Conservation (phyloP, 495 filamentous ascomycete species). For the Amphirosellinia nigrospora region DNA sequence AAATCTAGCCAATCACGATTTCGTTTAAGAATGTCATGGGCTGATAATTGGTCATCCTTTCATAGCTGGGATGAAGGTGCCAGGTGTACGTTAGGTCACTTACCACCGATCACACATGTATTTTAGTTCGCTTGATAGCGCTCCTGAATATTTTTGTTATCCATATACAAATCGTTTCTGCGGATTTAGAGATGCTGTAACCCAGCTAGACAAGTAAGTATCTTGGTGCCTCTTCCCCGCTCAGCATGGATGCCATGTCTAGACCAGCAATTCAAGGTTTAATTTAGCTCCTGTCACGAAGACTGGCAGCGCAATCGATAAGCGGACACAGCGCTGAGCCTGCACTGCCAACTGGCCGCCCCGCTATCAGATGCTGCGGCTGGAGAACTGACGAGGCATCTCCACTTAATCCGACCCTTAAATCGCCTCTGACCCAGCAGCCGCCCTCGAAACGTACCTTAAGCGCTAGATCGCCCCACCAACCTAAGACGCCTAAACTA, state of each 20-base stretch:
- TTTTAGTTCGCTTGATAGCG: background rate
- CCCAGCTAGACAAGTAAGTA: no score
- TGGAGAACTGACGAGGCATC: constrained; percentile 21
- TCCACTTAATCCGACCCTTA: constrained; percentile 8
- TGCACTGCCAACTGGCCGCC: background rate
- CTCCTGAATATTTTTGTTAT: background rate
- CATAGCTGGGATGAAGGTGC: background rate
- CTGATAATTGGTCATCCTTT: background rate
- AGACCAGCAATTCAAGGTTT: no score
- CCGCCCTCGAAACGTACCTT: constrained; percentile 17
- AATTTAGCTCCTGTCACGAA: no score
- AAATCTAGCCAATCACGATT: constrained; percentile 10
- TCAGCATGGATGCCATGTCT: background rate
- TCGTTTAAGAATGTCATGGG: background rate
- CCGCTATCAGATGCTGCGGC: constrained; percentile 18
- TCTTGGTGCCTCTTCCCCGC: background rate
- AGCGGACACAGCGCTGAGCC: background rate
- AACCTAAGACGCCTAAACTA: constrained; percentile 12
- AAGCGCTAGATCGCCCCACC: background rate
- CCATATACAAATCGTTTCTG: no score
- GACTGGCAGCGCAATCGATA: background rate
- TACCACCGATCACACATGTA: background rate
- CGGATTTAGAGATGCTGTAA: no score
- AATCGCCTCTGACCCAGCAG: constrained; percentile 1
- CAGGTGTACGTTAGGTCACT: background rate